Evolutionary conservation across 495 filamentous ascomycete species (phyloP).

Genomic region (Penicillium flavigenum): DNA sequence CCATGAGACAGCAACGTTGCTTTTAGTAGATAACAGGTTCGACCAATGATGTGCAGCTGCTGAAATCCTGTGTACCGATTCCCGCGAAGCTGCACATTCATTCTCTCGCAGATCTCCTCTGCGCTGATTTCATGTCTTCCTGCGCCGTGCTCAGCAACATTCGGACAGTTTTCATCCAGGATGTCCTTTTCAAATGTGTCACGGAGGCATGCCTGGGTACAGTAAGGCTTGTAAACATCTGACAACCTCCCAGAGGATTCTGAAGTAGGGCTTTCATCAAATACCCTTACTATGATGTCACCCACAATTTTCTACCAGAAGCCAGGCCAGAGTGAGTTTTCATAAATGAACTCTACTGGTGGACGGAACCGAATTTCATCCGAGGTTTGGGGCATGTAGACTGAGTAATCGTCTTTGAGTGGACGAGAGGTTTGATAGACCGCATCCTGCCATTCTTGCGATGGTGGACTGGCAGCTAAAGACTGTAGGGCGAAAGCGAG

Average conservation of each 20-base stretch:
- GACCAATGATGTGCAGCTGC: constrained; percentile 27
- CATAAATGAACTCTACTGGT: not conserved
- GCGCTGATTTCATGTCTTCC: constrained; percentile 19
- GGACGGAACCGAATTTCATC: not conserved
- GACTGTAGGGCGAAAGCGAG: constrained; percentile 49
- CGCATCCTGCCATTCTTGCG: constrained; percentile 39
- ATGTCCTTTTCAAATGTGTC: constrained; percentile 24
- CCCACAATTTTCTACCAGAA: not conserved
- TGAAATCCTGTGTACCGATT: constrained; percentile 27
- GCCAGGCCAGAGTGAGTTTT: not conserved
- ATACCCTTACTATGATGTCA: no score
- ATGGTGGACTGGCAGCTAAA: constrained; percentile 33
- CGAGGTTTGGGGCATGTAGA: not conserved
- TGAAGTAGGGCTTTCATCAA: not conserved
- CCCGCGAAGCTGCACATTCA: constrained; percentile 26
- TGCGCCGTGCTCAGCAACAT: constrained; percentile 22
- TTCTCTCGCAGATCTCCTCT: constrained; percentile 25
- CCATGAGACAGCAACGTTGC: constrained; percentile 29
- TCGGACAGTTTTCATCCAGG: constrained; percentile 31
- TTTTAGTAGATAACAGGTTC: constrained; percentile 33
- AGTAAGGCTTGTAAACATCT: constrained; percentile 21
- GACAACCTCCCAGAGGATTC: constrained; percentile 18
- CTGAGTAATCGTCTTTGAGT: not conserved
- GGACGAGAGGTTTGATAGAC: constrained; percentile 10
- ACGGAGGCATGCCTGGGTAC: constrained; percentile 29